Evolutionary conservation across 495 filamentous ascomycete genomes (phyloP), one percentile per base, ranked within the genome.

Genomic region (Xylaria longipes): DNA sequence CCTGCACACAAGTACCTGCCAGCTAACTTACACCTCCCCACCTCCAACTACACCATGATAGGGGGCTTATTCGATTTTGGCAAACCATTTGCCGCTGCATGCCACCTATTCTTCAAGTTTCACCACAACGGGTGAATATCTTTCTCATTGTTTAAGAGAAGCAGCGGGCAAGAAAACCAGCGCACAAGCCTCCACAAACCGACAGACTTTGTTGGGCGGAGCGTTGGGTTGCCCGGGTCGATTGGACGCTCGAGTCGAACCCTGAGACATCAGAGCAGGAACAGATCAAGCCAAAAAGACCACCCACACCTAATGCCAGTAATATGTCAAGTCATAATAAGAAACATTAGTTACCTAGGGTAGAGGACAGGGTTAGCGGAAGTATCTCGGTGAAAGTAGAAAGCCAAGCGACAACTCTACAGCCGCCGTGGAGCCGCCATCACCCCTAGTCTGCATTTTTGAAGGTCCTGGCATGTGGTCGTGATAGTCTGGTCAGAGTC

Each of bases 351-450:
- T 33, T n/a, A n/a, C n/a, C n/a, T 41, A 37, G 15, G 33, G 65
- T 6, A 41, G 41, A 27, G 11, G 48, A 25, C 65, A 67, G 65
- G 65, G 48, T 41, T 1, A n/a, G 22, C 31, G 65, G 48, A 54
- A 37, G 33, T 31, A 67, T 33, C n/a, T 56, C 65, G 65, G 65
- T n/a, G 65, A 17, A 41, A 29, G 65, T n/a, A 41, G 48, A 35
- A 35, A 17, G 31, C 17, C 27, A 66, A 54, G 31, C 5, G 22
- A 39, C 14, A 9, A 63, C 12, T 63, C 11, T 25, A 39, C 65
- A 67, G 22, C 48, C 35, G 65, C 65, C 43, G 22, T 41, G 33
- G 33, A n/a, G 33, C 33, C 48, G 31, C 48, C 31, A 4, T 50
- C 64, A 33, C 62, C 64, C 64, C 31, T 27, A 50, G 64, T 22